Base-by-base conservation (phyloP, 192 early-diverging fungal species). In the Coemansia erecta region DNA sequence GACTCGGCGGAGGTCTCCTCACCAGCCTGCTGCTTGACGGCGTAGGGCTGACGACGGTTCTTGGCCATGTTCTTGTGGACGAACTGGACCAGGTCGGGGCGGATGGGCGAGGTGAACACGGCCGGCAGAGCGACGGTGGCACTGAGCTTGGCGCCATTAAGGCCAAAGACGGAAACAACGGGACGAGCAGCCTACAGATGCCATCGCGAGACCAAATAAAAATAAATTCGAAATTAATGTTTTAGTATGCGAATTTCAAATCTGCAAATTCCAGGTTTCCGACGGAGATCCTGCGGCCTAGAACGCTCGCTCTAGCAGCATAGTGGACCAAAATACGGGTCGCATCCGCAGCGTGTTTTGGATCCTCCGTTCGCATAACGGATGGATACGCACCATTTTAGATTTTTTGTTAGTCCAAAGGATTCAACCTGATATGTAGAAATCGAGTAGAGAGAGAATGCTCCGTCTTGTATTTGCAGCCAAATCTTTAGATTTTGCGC, bases 21-120 rank as follows among this genome's bases (percentile, higher is more conserved):
- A 82, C 94, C 95, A 78, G 97, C 97, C 86, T 94, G 90, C 77
- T 87, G 85, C 82, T 87, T 92, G 66, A 92, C 93, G 58, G 95
- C 82, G 84, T 98, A 98, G 52, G 95, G 84, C 85, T 98, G 95
- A 77, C 94, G 90, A 81, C 88, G 92, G 90, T 97, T 97, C 92
- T 97, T 98, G 85, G 89, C 88, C 85, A 98, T 90, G 86, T 94
- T 94, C 77, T 90, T 98, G 89, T 97, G 91, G 55, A 96, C 94
- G 68, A 91, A 89, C 80, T 88, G 84, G 69, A 99, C 92, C 70
- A 98, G 87, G 69, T 97, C 95, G 60, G 94, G 89, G 79, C 94
- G 88, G 83, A 98, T 97, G 57, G 97, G 95, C 56, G 97, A 91
- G 68, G 84, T 91, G 88, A 98, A 97, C 58, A 97, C 94, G 46